A percentile compares a stretch with the other conserved stretches of the same genome.
Evolutionary conservation across 768 basidiomycete genomes (phyloP).

Genomic region (Crassisporium funariophilum): DNA sequence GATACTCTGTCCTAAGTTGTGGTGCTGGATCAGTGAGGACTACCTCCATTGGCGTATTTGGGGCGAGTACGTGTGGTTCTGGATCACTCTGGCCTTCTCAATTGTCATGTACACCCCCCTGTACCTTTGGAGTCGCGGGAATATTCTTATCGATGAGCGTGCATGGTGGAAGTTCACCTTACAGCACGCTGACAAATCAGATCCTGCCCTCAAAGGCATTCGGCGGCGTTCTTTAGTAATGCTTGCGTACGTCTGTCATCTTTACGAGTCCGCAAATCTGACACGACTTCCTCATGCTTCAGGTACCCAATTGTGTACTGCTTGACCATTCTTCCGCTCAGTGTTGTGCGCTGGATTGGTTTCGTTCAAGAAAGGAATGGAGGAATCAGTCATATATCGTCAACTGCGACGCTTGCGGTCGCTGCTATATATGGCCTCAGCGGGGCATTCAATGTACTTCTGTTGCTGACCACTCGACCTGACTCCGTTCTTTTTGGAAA

Average conservation of each 20-base stretch:
- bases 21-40: conserved; percentile 45
- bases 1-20: conserved; percentile 25
- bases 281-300: not conserved
- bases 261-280: not conserved
- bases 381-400: conserved; percentile 13
- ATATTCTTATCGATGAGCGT: conserved; percentile 30
- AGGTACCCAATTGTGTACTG: conserved; percentile 44
- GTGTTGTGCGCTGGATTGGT: conserved; percentile 40
- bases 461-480: conserved; percentile 38
- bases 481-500: conserved; percentile 34
- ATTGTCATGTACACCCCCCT: conserved; percentile 35
- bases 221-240: conserved; percentile 26
- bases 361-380: conserved; percentile 25
- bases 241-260: conserved; percentile 28
- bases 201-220: conserved; percentile 12
- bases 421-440: conserved; percentile 38
- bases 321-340: conserved; percentile 39
- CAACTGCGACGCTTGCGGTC: conserved; percentile 34
- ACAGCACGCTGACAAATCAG: conserved; percentile 14
- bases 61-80: conserved; percentile 49
- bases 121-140: conserved; percentile 38
- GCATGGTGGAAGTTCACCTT: conserved; percentile 37
- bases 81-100: conserved; percentile 40
- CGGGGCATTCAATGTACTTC: conserved; percentile 41
- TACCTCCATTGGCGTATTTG: conserved; percentile 33